Evolutionary conservation across 208 protist species (phyloP).

Genomic region (Wallacemonas sp.): DNA sequence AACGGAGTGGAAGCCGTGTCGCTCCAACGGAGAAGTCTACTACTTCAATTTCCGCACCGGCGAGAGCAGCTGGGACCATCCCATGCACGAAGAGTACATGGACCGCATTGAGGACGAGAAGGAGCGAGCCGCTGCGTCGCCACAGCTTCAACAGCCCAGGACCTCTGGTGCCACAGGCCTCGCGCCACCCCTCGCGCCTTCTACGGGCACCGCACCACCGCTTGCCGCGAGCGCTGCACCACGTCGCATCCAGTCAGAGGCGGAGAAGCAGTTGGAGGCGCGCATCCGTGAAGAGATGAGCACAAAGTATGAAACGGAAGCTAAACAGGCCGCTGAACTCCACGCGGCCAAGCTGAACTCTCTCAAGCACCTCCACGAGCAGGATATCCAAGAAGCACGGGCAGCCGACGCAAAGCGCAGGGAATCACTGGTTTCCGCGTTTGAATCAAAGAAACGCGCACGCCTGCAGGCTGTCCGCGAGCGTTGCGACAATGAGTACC

Average conservation of each 20-base stretch:
- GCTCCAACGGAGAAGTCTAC: constrained; percentile 92
- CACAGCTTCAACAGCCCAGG: constrained; percentile 12
- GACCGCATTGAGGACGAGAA: constrained; percentile 78
- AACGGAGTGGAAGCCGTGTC: constrained; percentile 93
- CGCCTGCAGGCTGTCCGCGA: constrained; percentile 5
- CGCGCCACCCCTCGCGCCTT: too few relatives aligned
- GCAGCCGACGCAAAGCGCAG: constrained; percentile 26
- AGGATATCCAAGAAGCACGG: constrained; percentile 43
- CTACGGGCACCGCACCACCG: too few relatives aligned
- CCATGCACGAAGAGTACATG: constrained; percentile 89
- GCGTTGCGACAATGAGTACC: constrained; percentile 22
- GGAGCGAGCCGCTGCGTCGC: constrained; percentile 21
- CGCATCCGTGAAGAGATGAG: constrained; percentile 59
- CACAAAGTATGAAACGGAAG: constrained; percentile 36
- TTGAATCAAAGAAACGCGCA: constrained; percentile 20
- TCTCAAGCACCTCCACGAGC: constrained; percentile 36
- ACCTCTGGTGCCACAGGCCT: too few relatives aligned
- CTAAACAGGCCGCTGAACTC: constrained; percentile 35
- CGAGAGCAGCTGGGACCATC: constrained; percentile 95
- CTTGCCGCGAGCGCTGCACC: too few relatives aligned
- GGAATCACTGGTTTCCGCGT: constrained; percentile 19
- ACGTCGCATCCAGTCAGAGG: constrained; percentile 62
- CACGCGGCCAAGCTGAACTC: constrained; percentile 34
- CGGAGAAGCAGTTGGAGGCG: constrained; percentile 68
- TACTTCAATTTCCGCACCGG: constrained; percentile 97